Evolutionary conservation across 257 asterid species (phyloP), one percentile per base, ranked within the genome.

Genomic region (Nicotiana sylvestris): DNA sequence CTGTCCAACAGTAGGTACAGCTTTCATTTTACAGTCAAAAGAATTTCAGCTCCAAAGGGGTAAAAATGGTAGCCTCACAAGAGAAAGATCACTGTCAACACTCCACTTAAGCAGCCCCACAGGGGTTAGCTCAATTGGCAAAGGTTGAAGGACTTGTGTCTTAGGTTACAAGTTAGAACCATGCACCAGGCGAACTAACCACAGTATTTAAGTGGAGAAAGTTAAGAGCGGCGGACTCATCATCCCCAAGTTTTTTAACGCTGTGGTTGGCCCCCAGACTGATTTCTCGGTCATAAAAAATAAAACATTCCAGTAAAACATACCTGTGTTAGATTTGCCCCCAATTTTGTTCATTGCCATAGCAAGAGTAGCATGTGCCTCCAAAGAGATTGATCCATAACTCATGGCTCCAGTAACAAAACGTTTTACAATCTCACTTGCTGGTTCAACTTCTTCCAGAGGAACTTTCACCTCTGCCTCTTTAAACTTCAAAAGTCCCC

Each of bases 321-420:
- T 90, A 94, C 99, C 99, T 82, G 99, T 94, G 77, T 96, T 96
- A 1, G 99, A 94, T 91, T 92, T 96, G 9, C 98, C 99, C 74
- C 99, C 99, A 65, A 96, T 88, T 79, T 85, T 91, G 89, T 96
- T 94, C 99, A 96, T 96, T 9, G 99, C 99, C 66, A 90, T 85
- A 58, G 99, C 99, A 85, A 96, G 97, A 77, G 99, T 93, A 37
- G 97, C 32, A 81, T 96, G 99, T 35, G 99, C 96, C 89, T 96
- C 99, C 88, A 96, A 84, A 39, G 99, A 96, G 83, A 96, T 96
- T 68, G 99, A 96, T 60, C 99, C 99, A 82, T 96, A 96, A 86
- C 99, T 94, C 98, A 96, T 96, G 53, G 98, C 99, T 68, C 99
- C 99, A 58, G 99, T 96, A 83, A 94, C 90, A 86, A 96, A 96